Evolutionary conservation across 75 land plant genomes (phyloP).

Genomic region (Larix kaempferi): DNA sequence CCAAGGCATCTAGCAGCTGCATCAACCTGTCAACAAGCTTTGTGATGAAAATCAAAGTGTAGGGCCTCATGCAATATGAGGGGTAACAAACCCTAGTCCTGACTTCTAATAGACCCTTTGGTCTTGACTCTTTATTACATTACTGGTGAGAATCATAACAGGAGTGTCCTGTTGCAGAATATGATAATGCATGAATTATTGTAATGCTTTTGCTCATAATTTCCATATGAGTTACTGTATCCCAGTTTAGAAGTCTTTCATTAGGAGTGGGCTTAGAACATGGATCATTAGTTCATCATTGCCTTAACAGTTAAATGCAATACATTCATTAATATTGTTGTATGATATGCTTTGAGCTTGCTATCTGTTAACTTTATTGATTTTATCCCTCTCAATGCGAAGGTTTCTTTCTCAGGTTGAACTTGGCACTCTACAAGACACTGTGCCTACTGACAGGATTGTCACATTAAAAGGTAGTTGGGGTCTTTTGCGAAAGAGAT

Average conservation of each 20-base stretch:
- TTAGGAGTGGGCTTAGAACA: too few species aligned
- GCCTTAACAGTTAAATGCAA: too few species aligned
- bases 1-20: too few species aligned
- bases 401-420: slow-evolving; percentile 52
- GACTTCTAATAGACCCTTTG: too few species aligned
- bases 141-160: too few species aligned
- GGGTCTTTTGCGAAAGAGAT: slow-evolving; percentile 58
- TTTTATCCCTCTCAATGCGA: not conserved
- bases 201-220: not conserved
- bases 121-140: too few species aligned
- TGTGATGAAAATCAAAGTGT: too few species aligned
- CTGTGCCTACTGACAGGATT: slow-evolving; percentile 87
- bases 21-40: too few species aligned
- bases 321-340: not conserved
- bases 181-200: not conserved
- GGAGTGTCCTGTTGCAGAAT: not conserved
- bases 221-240: not conserved
- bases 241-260: not conserved
- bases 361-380: slow-evolving; percentile 4
- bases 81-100: too few species aligned
- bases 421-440: slow-evolving; percentile 78
- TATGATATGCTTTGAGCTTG: not conserved
- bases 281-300: too few species aligned
- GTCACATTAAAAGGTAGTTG: slow-evolving; percentile 67
- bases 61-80: too few species aligned